phyloP scores from a whole-genome alignment of 2,329 filamentous ascomycete species.

The Ophiostoma montium region DNA sequence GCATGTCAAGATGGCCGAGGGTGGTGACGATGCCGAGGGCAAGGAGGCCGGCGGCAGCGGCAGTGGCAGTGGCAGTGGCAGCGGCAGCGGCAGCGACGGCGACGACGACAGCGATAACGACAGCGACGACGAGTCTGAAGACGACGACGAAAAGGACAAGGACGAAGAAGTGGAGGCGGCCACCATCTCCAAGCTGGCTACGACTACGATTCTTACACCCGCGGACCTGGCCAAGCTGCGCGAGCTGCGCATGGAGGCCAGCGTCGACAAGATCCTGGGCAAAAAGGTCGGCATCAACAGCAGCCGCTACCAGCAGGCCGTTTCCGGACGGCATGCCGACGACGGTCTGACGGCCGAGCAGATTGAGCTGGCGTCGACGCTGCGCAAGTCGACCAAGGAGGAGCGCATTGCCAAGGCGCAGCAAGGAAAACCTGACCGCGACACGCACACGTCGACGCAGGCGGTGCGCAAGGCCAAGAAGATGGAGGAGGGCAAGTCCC shows the following conservation, averaged over 20 bases:
- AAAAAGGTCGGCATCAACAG: constrained; percentile 15
- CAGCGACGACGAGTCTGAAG: constrained; percentile 31
- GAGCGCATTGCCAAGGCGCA: constrained; percentile 73
- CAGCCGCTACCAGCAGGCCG: constrained; percentile 32
- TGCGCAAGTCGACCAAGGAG: constrained; percentile 79
- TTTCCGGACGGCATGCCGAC: constrained; percentile 55
- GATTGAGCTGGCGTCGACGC: constrained; percentile 71
- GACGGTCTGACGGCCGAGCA: constrained; percentile 82
- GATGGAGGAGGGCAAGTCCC: constrained; percentile 79
- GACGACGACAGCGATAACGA: constrained; percentile 41
- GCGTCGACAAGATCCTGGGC: constrained; percentile 50
- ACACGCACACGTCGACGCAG: constrained; percentile 74
- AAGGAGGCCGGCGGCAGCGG: constrained; percentile 11
- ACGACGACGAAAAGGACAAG: too few species aligned
- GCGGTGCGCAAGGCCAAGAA: constrained; percentile 80
- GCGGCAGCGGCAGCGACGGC: constrained; percentile 6
- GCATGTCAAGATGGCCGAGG: neutral
- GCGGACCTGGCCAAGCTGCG: constrained; percentile 91
- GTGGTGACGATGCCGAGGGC: neutral
- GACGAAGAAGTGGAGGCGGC: constrained; percentile 30
- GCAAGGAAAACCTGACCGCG: constrained; percentile 64
- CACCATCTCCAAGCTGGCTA: constrained; percentile 61
- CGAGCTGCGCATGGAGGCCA: constrained; percentile 65
- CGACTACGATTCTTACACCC: constrained; percentile 83
- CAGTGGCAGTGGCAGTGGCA: neutral